Evolutionary conservation across 192 early-diverging fungal genomes (phyloP).

Genomic region (Coemansia sp.): DNA sequence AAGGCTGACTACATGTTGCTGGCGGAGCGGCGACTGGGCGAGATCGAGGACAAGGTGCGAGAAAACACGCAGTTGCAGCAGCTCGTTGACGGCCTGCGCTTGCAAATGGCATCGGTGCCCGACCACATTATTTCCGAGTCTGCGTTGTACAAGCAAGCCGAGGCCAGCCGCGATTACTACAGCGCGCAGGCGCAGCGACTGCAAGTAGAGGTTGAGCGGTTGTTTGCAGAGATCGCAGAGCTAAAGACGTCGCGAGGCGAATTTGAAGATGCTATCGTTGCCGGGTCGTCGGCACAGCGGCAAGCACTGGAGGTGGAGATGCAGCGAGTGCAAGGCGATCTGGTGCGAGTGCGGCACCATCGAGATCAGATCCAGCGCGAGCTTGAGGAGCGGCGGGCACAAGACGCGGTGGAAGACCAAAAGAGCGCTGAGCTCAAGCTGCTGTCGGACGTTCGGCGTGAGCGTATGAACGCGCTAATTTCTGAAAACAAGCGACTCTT

Average conservation of each 20-base stretch:
- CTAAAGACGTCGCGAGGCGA: constrained; percentile 37
- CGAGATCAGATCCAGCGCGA: constrained; percentile 58
- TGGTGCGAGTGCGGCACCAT: constrained; percentile 59
- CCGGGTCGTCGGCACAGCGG: constrained; percentile 44
- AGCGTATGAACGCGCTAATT: constrained; percentile 62
- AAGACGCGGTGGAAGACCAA: constrained; percentile 47
- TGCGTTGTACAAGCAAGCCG: constrained; percentile 54
- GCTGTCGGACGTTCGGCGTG: constrained; percentile 56
- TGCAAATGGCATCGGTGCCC: constrained; percentile 54
- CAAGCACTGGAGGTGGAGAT: constrained; percentile 58
- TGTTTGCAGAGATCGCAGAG: constrained; percentile 53
- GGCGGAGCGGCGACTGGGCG: constrained; percentile 52
- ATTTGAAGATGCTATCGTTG: constrained; percentile 43
- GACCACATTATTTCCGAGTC: constrained; percentile 59
- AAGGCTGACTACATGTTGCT: constrained; percentile 51
- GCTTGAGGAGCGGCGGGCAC: constrained; percentile 49
- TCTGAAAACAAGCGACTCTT: constrained; percentile 64
- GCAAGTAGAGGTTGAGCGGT: constrained; percentile 44
- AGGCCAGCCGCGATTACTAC: constrained; percentile 56
- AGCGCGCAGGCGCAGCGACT: constrained; percentile 48
- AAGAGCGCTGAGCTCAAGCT: constrained; percentile 57
- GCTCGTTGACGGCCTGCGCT: constrained; percentile 56
- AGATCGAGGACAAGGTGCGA: constrained; percentile 56
- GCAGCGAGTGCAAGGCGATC: constrained; percentile 58
- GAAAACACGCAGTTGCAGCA: constrained; percentile 53